A percentile compares a stretch with the other conserved stretches of the same genome.
Evolutionary conservation across 2,329 filamentous ascomycete genomes (phyloP).

Genomic region (Alternaria arbusti): DNA sequence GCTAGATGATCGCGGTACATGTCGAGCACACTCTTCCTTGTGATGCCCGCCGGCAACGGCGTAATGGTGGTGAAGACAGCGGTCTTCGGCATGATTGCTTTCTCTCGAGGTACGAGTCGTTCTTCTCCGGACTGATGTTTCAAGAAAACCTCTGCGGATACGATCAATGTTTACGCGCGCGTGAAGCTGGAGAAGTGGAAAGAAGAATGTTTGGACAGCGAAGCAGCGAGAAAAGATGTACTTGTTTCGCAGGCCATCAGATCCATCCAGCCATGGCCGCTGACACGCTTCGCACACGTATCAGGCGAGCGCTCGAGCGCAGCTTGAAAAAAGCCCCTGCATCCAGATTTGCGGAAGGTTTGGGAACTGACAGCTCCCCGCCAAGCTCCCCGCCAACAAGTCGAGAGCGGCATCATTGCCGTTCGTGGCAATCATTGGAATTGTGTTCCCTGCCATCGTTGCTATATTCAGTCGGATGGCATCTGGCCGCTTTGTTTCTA

Average conservation of each 20-base stretch:
- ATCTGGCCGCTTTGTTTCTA: conserved; percentile 12
- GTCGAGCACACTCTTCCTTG: conserved; percentile 72
- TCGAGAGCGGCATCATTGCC: conserved; percentile 11
- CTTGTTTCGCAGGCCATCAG: conserved; percentile 34
- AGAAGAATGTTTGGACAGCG: conserved; percentile 23
- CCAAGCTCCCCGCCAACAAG: conserved; percentile 28
- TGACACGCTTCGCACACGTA: conserved; percentile 24
- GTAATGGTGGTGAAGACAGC: conserved; percentile 79
- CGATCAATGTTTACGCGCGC: conserved; percentile 12
- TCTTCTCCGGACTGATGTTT: conserved; percentile 8
- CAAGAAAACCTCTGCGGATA: conserved; percentile 6
- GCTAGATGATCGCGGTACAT: conserved; percentile 79
- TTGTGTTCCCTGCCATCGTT: background rate
- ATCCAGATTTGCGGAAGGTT: conserved; percentile 16
- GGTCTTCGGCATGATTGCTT: conserved; percentile 68
- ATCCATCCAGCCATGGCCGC: conserved; percentile 12
- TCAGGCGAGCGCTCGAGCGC: conserved; percentile 22
- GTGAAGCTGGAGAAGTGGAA: conserved; percentile 16
- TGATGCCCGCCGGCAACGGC: conserved; percentile 72
- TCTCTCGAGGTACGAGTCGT: background rate
- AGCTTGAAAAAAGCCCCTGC: conserved; percentile 26
- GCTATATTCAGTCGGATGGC: conserved; percentile 13
- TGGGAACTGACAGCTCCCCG: conserved; percentile 26
- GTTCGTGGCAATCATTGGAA: conserved; percentile 4
- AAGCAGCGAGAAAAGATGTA: conserved; percentile 26